Evolutionary conservation across 371 early-diverging fungal species (phyloP), one percentile per base, ranked within the genome.

Genomic region (Mucor racemosus): DNA sequence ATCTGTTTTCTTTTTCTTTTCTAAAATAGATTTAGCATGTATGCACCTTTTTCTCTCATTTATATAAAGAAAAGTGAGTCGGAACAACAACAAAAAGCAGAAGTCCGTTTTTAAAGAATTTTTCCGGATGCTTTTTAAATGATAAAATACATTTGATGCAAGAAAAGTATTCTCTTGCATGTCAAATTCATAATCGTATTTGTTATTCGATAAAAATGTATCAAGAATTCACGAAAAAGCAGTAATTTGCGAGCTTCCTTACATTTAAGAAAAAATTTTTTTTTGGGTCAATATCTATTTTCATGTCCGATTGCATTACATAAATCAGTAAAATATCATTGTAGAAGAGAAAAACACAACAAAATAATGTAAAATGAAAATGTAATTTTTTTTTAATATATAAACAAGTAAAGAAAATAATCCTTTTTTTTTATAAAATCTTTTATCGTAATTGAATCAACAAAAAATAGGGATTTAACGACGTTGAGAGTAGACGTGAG

Each of bases 401-500:
- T 62, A 62, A 60, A 61, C 46, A 61, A 48, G 46, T 61, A 61
- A 61, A 61, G 48, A 61, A 36, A 35, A 36, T 15, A 3, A 13
- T 36, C 35, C 36, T 48, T 61, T 44, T 58, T 58, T 26, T 56
- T 35, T 56, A 56, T 56, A 58, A 19, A 39, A 34, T 33, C 10
- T 58, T 58, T 58, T 58, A 58, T 58, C 39, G 19, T 38, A n/a
- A 35, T 15, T 38, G 39, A 58, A 39, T 38, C 35, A 38, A 58
- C 19, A 57, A 54, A 55, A 55, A 44, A 13, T 31, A 48, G 42
- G 5, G 17, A 56, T 38, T 80, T 80, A 80, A 71, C 81, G 81
- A 64, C 81, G 81, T 65, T 76, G 73, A 64, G 78, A 78, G 78
- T 92, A 86, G 62, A 90, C 78, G 77, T 84, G 78, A 62, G 84